These are phyloP conservation scores for Phytopythium vexans DNA, from an alignment of 352 stramenopile genomes.

Conservation along the genomic window DNA sequence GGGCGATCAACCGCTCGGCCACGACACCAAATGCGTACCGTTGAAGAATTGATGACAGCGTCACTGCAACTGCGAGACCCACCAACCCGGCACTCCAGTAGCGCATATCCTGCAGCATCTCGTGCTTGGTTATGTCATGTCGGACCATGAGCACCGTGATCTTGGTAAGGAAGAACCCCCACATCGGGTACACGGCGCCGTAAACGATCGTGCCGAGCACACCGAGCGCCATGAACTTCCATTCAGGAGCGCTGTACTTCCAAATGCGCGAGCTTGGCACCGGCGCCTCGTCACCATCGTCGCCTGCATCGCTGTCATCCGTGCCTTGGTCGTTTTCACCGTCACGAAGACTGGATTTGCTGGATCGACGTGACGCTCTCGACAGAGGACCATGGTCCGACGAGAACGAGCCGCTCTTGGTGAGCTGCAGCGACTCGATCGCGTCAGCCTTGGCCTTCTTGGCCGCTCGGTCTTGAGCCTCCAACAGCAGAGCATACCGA, in stretches of 20 bases:
- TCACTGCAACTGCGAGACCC: constrained; percentile 19
- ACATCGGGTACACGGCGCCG: constrained; percentile 30
- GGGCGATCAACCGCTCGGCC: constrained; percentile 27
- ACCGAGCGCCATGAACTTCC: constrained; percentile 18
- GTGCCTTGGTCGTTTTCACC: not conserved
- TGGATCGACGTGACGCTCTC: no score
- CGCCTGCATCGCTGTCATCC: constrained; percentile 2
- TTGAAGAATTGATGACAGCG: constrained; percentile 18
- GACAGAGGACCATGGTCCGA: not conserved
- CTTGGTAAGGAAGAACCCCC: constrained; percentile 37
- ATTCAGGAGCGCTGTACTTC: constrained; percentile 24
- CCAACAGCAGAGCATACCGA: constrained; percentile 31
- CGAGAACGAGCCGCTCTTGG: not conserved
- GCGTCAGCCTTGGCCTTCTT: not conserved
- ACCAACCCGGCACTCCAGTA: constrained; percentile 31
- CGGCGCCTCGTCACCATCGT: not conserved
- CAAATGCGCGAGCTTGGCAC: constrained; percentile 37
- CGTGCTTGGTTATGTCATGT: constrained; percentile 12
- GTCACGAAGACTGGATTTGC: not conserved
- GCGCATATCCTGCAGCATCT: constrained; percentile 19
- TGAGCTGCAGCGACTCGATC: not conserved
- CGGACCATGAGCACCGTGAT: constrained; percentile 35
- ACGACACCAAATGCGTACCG: constrained; percentile 38
- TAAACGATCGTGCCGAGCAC: constrained; percentile 20
- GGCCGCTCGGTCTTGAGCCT: constrained; percentile 16